These are phyloP conservation scores for Plasmopara halstedii DNA, from an alignment of 352 stramenopile species.

Conservation along the genomic window DNA sequence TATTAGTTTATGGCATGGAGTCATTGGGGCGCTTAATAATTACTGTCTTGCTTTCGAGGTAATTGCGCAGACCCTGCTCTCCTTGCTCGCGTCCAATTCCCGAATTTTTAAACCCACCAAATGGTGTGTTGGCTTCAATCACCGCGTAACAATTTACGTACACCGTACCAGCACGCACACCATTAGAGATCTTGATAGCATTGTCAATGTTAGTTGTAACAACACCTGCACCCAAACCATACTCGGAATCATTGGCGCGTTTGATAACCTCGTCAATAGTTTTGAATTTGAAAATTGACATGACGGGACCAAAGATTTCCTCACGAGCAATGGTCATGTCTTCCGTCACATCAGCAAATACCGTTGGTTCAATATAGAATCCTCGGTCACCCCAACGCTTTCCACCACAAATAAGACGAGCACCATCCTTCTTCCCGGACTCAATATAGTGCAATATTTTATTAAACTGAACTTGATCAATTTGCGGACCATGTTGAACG, in stretches of 20 bases:
- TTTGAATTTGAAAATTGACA: conserved; percentile 85
- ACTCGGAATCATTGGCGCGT: conserved; percentile 81
- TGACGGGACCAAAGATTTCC: conserved; percentile 89
- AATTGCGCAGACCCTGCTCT: conserved; percentile 57
- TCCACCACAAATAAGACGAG: conserved; percentile 68
- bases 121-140: conserved; percentile 78
- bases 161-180: conserved; percentile 87
- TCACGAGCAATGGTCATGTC: conserved; percentile 84
- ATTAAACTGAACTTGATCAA: conserved; percentile 55
- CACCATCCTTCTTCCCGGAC: conserved; percentile 70
- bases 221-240: conserved; percentile 83
- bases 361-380: conserved; percentile 89
- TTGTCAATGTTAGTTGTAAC: conserved; percentile 82
- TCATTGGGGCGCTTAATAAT: conserved; percentile 52
- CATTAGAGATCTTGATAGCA: conserved; percentile 78
- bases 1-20: conserved; percentile 20
- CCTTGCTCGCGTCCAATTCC: conserved; percentile 72
- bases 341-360: conserved; percentile 76
- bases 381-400: conserved; percentile 50
- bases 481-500: conserved; percentile 42
- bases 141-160: conserved; percentile 92
- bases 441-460: conserved; percentile 81
- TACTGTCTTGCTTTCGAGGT: conserved; percentile 70
- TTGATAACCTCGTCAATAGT: conserved; percentile 84
- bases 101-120: conserved; percentile 81